Evolutionary conservation across 2,329 filamentous ascomycete genomes (phyloP), one percentile per base, ranked within the genome.

Genomic region (Lasiodiplodia gonubiensis): DNA sequence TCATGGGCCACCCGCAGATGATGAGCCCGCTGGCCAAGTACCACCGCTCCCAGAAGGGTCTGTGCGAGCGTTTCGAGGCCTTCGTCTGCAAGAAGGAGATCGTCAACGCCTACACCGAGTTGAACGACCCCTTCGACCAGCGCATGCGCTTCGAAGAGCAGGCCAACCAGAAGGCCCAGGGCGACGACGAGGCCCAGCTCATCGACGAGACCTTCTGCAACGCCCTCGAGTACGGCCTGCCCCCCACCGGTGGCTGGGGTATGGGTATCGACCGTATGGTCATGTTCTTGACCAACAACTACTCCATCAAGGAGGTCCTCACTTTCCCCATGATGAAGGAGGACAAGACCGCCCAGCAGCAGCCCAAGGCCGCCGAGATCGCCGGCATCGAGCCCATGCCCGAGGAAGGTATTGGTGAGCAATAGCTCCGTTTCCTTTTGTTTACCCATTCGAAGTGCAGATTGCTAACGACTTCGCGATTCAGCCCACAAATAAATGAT

Each of bases 251-350:
- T 79, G 95, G 95, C 59, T 99, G 92, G 91, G 95, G 94, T 72
- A 92, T 98, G 88, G 95, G 95, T 71, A 95, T 97, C 72, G 94
- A 98, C 83, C 90, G 94, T 69, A 83, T 97, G 80, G 91, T 93
- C 79, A 97, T 97, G 93, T 97, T 97, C 87, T 83, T 98, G 80
- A 97, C 94, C 59, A 89, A 98, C 81, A 92, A 97, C 83, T 95
- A 97, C 84, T 92, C 88, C 73, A 99, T 99, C 80, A 94, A 95
- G 82, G 95, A 99, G 82, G 94, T 98, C 3, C 83, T 98, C 70
- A 89, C 94, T 10, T 99, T 99, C 88, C 95, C 95, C 12, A 94
- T 97, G 83, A 97, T 99, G 92, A 97, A 97, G 88, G 92, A 94
- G 61, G 91, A 94, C 75, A 82, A 85, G 70, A 77, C 78, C 46